Evolutionary conservation across 164 flowering plant species (phyloP).

Genomic region (Houttuynia cordata): DNA sequence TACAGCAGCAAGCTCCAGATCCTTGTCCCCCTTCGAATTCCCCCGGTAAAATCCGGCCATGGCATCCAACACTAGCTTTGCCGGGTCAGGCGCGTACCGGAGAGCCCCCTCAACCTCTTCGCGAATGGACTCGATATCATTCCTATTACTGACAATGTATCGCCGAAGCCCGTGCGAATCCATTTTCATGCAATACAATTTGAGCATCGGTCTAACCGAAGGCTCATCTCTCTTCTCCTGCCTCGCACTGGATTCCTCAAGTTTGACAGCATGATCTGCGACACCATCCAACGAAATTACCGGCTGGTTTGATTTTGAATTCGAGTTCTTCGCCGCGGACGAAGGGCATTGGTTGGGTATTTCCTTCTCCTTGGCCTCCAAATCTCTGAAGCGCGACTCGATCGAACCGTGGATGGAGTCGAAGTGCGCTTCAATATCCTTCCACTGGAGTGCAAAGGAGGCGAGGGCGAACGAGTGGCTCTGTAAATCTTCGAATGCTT

Average conservation of each 20-base stretch:
- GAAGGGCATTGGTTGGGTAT: neutral
- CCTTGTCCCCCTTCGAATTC: conserved; percentile 9
- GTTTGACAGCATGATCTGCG: neutral
- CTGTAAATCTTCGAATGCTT: conserved; percentile 32
- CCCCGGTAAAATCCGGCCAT: conserved; percentile 27
- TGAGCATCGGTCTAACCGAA: conserved; percentile 26
- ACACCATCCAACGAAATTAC: too few species aligned
- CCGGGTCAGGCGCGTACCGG: conserved; percentile 32
- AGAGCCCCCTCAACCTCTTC: conserved; percentile 38
- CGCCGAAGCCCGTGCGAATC: conserved; percentile 39
- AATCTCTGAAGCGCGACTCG: conserved; percentile 13
- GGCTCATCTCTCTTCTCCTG: neutral
- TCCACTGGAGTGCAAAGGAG: conserved; percentile 45
- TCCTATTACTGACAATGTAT: conserved; percentile 20
- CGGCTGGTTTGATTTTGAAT: neutral
- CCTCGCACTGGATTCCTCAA: neutral
- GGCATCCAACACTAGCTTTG: conserved; percentile 42
- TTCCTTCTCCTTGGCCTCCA: conserved; percentile 8
- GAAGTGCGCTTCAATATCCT: conserved; percentile 54
- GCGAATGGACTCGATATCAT: conserved; percentile 16
- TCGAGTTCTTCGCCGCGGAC: neutral
- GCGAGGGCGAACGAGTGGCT: conserved; percentile 29
- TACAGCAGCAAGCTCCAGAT: conserved; percentile 7
- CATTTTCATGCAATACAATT: conserved; percentile 34
- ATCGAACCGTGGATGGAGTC: conserved; percentile 27